A percentile compares a stretch with the other conserved stretches of the same genome.
Evolutionary conservation across 148 eudicot species (phyloP).

Genomic region (Fagopyrum homotropicum): DNA sequence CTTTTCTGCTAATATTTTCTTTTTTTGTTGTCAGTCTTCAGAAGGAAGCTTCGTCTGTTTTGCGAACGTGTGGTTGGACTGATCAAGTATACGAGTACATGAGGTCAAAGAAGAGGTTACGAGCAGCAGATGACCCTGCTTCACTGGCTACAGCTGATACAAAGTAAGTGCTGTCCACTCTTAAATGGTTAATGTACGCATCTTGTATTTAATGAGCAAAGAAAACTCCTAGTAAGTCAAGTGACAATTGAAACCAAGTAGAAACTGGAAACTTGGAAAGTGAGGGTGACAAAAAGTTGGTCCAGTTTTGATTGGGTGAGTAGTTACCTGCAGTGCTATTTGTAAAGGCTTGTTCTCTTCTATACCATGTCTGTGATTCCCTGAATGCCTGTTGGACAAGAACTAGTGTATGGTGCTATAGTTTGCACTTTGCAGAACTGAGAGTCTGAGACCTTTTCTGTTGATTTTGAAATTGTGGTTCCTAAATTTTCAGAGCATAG

Average conservation of each 20-base stretch:
- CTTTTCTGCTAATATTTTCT: background rate
- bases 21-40: slow-evolving; percentile 40
- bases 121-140: slow-evolving; percentile 31
- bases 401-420: background rate
- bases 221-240: background rate
- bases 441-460: background rate
- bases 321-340: background rate
- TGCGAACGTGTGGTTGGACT: slow-evolving; percentile 71
- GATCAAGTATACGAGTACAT: slow-evolving; percentile 51
- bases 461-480: background rate
- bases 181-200: background rate
- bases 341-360: background rate
- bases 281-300: background rate
- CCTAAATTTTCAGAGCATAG: background rate
- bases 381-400: background rate
- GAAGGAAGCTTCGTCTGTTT: slow-evolving; percentile 52
- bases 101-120: slow-evolving; percentile 54
- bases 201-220: background rate
- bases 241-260: background rate
- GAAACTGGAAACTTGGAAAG: background rate
- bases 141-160: slow-evolving; percentile 31
- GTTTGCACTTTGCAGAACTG: background rate
- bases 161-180: slow-evolving; percentile 44
- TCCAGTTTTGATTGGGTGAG: background rate
- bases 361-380: no score